These are phyloP conservation scores for Mrakia gelida DNA, from an alignment of 768 basidiomycete species.

Conservation along the genomic window DNA sequence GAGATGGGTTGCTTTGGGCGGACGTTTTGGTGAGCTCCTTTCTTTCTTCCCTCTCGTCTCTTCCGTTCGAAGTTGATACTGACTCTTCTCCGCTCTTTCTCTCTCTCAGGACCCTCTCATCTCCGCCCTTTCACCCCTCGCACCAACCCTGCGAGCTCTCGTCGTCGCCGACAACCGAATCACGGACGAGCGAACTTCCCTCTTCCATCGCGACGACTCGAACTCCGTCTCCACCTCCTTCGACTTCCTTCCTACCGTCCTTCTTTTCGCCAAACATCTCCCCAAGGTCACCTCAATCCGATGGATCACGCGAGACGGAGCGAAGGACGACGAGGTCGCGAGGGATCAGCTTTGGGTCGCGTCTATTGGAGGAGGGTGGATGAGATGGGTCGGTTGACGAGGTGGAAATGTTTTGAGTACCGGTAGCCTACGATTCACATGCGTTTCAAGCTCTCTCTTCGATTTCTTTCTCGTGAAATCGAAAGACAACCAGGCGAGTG, in stretches of 20 bases:
- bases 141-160: background rate
- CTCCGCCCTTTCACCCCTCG: background rate
- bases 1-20: conserved; percentile 6
- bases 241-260: background rate
- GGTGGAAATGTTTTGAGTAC: too few relatives aligned
- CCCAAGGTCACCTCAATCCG: background rate
- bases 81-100: background rate
- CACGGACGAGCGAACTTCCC: background rate
- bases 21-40: background rate
- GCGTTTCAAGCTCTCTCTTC: too few relatives aligned
- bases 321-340: background rate
- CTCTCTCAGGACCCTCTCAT: background rate
- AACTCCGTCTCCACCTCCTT: background rate
- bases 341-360: conserved; percentile 4
- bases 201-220: background rate
- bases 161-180: background rate
- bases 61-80: background rate
- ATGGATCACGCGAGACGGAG: conserved; percentile 5
- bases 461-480: too few relatives aligned
- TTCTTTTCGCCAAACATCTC: background rate
- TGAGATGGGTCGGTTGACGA: background rate
- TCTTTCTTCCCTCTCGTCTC: background rate
- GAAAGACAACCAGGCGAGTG: too few relatives aligned
- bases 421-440: too few relatives aligned
- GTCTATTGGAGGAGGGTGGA: background rate